phyloP scores from a whole-genome alignment of 73 alveolate species.

The Durusdinium trenchii region DNA sequence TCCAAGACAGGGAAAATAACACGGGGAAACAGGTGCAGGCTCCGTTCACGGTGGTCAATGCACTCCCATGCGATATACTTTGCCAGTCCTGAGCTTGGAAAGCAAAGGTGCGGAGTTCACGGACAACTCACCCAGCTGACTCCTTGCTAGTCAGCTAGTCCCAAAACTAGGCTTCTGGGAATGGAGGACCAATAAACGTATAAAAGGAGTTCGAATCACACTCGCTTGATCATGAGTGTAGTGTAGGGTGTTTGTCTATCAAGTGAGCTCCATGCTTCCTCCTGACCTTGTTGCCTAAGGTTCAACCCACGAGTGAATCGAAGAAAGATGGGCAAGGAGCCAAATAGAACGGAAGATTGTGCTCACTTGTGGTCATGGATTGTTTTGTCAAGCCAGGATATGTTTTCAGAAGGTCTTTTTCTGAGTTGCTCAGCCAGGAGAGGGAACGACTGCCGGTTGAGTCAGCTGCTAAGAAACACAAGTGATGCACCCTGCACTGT shows the following conservation, averaged over 20 bases:
- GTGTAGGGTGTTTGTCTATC: too few species aligned
- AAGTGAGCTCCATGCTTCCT: background rate
- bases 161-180: too few species aligned
- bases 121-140: too few species aligned
- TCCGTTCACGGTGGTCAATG: conserved; percentile 89
- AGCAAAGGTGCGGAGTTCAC: too few species aligned
- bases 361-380: background rate
- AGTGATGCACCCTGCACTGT: background rate
- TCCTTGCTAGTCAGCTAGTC: too few species aligned
- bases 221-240: too few species aligned
- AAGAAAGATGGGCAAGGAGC: conserved; percentile 69
- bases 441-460: conserved; percentile 60
- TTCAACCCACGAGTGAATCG: conserved; percentile 59
- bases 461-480: background rate
- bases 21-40: conserved; percentile 46
- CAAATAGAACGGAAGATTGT: background rate
- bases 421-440: conserved; percentile 3
- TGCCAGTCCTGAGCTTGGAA: conserved; percentile 48
- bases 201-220: background rate
- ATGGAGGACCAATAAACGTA: too few species aligned
- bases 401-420: background rate
- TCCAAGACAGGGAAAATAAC: background rate
- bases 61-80: conserved; percentile 83
- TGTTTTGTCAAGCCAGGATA: background rate
- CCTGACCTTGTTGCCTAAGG: background rate